Evolutionary conservation across 2,329 filamentous ascomycete genomes (phyloP).

Genomic region (Ceratocystis cacaofunesta): DNA sequence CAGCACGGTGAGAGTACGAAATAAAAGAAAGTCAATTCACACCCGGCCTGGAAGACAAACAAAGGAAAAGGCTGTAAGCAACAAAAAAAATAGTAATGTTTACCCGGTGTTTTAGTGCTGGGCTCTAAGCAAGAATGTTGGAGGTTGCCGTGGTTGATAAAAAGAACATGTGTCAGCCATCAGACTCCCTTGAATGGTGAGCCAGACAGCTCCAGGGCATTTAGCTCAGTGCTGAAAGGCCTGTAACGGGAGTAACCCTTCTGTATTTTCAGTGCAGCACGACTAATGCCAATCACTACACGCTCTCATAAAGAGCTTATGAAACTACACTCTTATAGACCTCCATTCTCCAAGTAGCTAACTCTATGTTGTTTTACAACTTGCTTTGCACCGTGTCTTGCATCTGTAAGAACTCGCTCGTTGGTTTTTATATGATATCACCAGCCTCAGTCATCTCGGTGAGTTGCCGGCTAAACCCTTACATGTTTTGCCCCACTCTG

Average conservation of each 20-base stretch:
- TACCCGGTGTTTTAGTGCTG: background rate
- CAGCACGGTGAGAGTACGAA: background rate
- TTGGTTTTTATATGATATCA: background rate
- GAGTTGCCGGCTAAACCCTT: slow-evolving; percentile 3
- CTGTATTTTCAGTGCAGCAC: background rate
- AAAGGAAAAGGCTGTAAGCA: background rate
- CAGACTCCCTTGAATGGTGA: background rate
- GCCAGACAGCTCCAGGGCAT: background rate
- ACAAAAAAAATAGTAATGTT: background rate
- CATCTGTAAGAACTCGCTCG: background rate
- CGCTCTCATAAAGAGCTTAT: no score
- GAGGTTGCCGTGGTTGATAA: background rate
- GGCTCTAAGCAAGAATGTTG: background rate
- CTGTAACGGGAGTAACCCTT: background rate
- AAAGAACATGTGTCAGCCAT: slow-evolving; percentile 3
- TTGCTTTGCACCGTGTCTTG: background rate
- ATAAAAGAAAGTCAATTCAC: background rate
- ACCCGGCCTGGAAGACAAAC: background rate
- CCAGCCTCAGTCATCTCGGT: background rate
- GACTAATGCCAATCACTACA: background rate
- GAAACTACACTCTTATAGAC: no score
- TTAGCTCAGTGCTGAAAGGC: background rate
- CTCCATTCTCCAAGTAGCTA: no score
- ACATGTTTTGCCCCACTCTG: background rate
- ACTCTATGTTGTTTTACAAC: background rate